Conservation (phyloP, 2,329 filamentous ascomycete species). For the Rhinocladiella mackenziei region DNA sequence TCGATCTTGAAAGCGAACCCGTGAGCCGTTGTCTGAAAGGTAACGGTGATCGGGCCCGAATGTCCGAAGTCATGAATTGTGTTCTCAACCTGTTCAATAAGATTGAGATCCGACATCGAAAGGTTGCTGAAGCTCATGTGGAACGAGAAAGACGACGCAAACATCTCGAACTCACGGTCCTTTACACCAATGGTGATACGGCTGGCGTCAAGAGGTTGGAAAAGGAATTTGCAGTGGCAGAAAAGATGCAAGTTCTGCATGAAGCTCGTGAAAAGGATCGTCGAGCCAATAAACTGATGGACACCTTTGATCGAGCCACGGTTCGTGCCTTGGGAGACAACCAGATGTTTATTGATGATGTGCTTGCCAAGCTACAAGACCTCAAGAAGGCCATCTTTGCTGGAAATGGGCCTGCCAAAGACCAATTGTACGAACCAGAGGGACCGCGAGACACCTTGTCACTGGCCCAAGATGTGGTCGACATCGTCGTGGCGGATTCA, state of each 20-base stretch:
- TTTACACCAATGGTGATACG: slow-evolving; percentile 45
- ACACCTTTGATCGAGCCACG: slow-evolving; percentile 47
- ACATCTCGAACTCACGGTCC: slow-evolving; percentile 49
- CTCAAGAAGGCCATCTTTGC: slow-evolving; percentile 31
- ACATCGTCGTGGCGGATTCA: slow-evolving; percentile 42
- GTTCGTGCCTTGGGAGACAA: slow-evolving; percentile 51
- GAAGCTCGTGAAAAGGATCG: slow-evolving; percentile 49
- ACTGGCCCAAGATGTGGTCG: slow-evolving; percentile 38
- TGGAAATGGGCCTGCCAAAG: slow-evolving; percentile 36
- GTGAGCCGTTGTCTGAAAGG: slow-evolving; percentile 28
- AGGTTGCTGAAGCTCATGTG: slow-evolving; percentile 47
- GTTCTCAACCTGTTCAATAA: slow-evolving; percentile 45
- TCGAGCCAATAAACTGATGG: slow-evolving; percentile 49
- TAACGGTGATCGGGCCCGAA: slow-evolving; percentile 30
- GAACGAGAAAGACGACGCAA: slow-evolving; percentile 55
- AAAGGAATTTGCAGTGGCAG: slow-evolving; percentile 48
- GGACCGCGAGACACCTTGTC: slow-evolving; percentile 33
- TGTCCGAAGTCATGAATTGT: slow-evolving; percentile 44
- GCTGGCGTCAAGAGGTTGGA: slow-evolving; percentile 48
- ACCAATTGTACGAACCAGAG: slow-evolving; percentile 25
- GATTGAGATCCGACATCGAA: slow-evolving; percentile 49
- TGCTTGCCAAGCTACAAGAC: slow-evolving; percentile 41
- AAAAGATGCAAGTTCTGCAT: slow-evolving; percentile 48
- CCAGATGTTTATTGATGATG: slow-evolving; percentile 48
- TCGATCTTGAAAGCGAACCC: slow-evolving; percentile 40